Base-by-base conservation (phyloP, 2,329 filamentous ascomycete genomes). In the Ophiostoma himal-ulmi region DNA sequence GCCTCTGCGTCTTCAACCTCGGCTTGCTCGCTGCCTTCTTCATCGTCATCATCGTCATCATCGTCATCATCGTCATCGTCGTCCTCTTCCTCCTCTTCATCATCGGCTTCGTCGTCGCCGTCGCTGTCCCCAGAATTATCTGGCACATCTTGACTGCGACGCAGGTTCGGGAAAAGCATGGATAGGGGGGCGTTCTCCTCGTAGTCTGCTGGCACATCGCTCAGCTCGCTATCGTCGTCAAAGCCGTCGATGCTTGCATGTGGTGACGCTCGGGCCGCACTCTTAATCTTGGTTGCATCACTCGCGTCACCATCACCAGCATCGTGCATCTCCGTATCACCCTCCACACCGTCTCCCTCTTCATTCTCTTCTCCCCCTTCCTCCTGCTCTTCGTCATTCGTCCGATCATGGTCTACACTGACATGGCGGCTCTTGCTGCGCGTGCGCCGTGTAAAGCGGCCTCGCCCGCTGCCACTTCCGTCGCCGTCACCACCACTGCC, bases 161-260 rank as follows among this genome's bases (percentile, higher is more conserved):
- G 76, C 11, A 86, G 75, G 71, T 84, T 84, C 0, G 84, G 84
- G 69, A 87, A 86, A 78, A 87, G 78, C 37, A 88, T 75, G 14
- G 81, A 82, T 1, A 83, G 80, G 1, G 85, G 84, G 39, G 84
- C 82, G 57, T 88, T 84, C 64, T 87, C 84, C 68, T 88, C 85
- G 70, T 86, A 86, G 57, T 84, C 85, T 4, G 84, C 79, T 36
- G 87, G 82, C 5, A 88, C 84, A 72, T 91, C 89, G 69, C 88
- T 91, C 0, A 91, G 80, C 73, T 91, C 89, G 75, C 88, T 91
- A 77, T 91, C 89, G 70, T 90, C 88, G 73, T 91, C 88, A 57
- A 85, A 89, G 72, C 90, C 88, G 72, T 89, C 86, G 8, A 88
- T 79, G 71, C 86, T 91, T 6, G 84, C 85, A 0, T 83, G 82